Conservation (phyloP, 2,329 filamentous ascomycete genomes). For the Myotisia sp. region DNA sequence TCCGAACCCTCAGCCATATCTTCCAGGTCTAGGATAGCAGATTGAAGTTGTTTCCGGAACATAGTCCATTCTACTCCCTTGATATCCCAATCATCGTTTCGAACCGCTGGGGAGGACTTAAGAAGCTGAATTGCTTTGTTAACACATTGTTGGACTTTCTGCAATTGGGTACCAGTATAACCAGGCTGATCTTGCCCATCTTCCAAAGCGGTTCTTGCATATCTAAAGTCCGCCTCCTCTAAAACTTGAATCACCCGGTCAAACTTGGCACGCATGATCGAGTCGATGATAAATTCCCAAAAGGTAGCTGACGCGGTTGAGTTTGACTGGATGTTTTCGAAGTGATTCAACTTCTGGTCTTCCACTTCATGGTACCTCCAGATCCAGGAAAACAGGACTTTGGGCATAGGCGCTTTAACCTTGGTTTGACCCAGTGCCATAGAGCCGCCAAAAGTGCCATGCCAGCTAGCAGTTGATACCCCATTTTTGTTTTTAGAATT, state of each 20-base stretch:
- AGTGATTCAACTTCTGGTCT: conserved; percentile 49
- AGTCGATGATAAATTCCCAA: conserved; percentile 70
- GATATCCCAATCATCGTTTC: conserved; percentile 61
- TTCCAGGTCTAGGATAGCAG: conserved; percentile 55
- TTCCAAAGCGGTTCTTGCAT: conserved; percentile 50
- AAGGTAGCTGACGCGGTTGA: conserved; percentile 64
- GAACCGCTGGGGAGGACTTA: conserved; percentile 55
- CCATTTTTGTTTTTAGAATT: conserved; percentile 14
- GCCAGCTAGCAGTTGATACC: conserved; percentile 14
- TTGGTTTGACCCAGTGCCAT: conserved; percentile 18
- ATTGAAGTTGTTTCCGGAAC: conserved; percentile 61
- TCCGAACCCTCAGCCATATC: conserved; percentile 65
- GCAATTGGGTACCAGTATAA: conserved; percentile 62
- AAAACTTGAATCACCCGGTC: conserved; percentile 53
- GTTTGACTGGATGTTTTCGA: conserved; percentile 52
- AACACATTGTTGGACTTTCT: conserved; percentile 60
- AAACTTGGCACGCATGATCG: conserved; percentile 62
- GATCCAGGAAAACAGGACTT: conserved; percentile 72
- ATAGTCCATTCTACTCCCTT: conserved; percentile 67
- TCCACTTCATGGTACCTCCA: conserved; percentile 60
- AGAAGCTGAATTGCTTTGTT: conserved; percentile 55
- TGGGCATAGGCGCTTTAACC: conserved; percentile 45
- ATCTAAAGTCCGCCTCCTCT: conserved; percentile 60
- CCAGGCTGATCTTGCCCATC: conserved; percentile 50
- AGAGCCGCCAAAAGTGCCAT: conserved; percentile 18